Percentiles rank a stretch among this genome's conserved stretches.
Conservation (phyloP, 2,329 filamentous ascomycete genomes). For the Aschersonia sp. region DNA sequence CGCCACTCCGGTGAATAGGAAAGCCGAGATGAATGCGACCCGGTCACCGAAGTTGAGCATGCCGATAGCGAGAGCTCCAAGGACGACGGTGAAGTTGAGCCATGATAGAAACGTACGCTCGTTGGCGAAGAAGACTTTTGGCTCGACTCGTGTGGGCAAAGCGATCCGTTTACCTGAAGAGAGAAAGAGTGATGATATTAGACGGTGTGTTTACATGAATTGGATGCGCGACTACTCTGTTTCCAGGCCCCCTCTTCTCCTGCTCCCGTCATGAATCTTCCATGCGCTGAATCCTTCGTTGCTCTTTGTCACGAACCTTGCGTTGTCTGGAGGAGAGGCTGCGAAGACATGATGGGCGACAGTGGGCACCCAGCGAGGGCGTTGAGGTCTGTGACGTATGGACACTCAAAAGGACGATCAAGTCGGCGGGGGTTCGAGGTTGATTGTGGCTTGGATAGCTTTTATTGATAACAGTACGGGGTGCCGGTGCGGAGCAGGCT, state of each 20-base stretch:
- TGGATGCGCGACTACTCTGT: no score
- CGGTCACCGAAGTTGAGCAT: slow-evolving; percentile 97
- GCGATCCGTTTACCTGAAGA: slow-evolving; percentile 85
- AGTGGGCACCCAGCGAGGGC: no score
- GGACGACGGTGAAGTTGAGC: slow-evolving; percentile 99
- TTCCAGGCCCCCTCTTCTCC: no score
- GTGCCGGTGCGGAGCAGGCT: no score
- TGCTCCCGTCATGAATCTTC: no score
- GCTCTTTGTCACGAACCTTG: slow-evolving; percentile 45
- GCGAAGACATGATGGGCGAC: slow-evolving; percentile 61
- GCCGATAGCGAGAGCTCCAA: slow-evolving; percentile 89
- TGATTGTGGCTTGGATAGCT: no score
- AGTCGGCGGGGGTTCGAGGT: no score
- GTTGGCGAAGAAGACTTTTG: slow-evolving; percentile 99
- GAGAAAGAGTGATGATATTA: not conserved
- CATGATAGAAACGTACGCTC: slow-evolving; percentile 98
- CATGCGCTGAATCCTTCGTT: no score
- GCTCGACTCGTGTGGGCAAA: slow-evolving; percentile 92
- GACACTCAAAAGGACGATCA: no score
- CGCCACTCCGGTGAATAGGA: slow-evolving; percentile 84
- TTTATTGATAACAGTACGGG: no score
- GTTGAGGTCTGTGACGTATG: not conserved
- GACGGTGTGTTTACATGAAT: not conserved
- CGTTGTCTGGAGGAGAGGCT: slow-evolving; percentile 88
- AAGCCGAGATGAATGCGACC: slow-evolving; percentile 85